Evolutionary conservation across 257 asterid genomes (phyloP).

Genomic region (Petunia secreta): DNA sequence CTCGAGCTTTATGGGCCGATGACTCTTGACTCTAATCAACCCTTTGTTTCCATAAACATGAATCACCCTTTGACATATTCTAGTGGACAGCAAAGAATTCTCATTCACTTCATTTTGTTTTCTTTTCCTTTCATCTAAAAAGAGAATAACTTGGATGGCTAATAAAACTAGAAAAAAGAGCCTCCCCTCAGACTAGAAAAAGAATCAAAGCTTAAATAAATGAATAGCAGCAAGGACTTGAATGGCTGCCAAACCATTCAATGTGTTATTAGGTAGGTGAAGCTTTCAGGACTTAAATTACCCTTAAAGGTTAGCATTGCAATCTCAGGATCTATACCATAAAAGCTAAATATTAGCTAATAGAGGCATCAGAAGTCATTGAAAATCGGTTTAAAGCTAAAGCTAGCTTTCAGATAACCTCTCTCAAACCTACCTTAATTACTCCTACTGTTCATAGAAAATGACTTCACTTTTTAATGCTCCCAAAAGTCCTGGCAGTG

Average conservation of each 20-base stretch:
- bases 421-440: constrained; percentile 17
- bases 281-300: neutral
- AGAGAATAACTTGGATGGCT: neutral
- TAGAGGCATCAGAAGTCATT: constrained; percentile 1
- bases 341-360: neutral
- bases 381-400: neutral
- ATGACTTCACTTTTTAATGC: constrained; percentile 40
- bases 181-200: neutral
- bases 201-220: neutral
- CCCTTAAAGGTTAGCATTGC: neutral
- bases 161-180: neutral
- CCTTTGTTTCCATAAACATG: neutral
- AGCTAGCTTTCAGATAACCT: neutral
- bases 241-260: constrained; percentile 21
- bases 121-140: neutral
- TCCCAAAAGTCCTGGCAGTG: constrained; percentile 45
- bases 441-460: constrained; percentile 35
- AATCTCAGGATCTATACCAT: neutral
- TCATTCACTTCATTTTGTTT: neutral
- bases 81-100: neutral
- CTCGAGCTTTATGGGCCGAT: neutral
- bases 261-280: neutral
- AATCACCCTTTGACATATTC: neutral
- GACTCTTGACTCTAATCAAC: neutral
- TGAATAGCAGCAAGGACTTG: neutral